Conservation (phyloP, 352 stramenopile species). For the Thalassiosira exigua region DNA sequence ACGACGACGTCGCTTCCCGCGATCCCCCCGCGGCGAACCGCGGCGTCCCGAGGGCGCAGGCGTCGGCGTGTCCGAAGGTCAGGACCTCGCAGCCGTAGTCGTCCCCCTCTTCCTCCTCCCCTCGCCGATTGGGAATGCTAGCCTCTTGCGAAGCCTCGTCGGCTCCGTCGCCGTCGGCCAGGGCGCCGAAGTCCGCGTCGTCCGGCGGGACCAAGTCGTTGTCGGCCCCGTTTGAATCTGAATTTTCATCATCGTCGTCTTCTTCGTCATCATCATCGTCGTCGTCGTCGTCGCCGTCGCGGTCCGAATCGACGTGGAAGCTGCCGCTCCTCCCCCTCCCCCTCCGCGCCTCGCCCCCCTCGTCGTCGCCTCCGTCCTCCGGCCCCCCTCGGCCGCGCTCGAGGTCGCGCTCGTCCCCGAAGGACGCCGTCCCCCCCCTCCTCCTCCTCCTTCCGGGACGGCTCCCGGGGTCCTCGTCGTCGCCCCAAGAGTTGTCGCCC, state of each 20-base stretch:
- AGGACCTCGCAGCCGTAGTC: slow-evolving; percentile 79
- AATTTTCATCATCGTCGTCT: slow-evolving; percentile 15
- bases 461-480: neutral
- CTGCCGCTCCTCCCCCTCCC: slow-evolving; percentile 37
- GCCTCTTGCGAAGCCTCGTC: slow-evolving; percentile 22
- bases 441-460: slow-evolving; percentile 16
- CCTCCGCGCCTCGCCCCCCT: neutral
- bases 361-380: neutral
- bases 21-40: slow-evolving; percentile 11
- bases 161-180: slow-evolving; percentile 24
- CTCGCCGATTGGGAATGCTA: neutral
- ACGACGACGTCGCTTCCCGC: slow-evolving; percentile 1
- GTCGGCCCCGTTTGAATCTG: slow-evolving; percentile 26
- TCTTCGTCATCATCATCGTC: slow-evolving; percentile 26
- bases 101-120: neutral
- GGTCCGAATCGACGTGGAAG: slow-evolving; percentile 40
- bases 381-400: slow-evolving; percentile 26
- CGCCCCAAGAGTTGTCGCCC: slow-evolving; percentile 13
- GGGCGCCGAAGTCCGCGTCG: slow-evolving; percentile 53
- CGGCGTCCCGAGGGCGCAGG: slow-evolving; percentile 73
- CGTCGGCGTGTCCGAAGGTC: slow-evolving; percentile 76
- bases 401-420: slow-evolving; percentile 49
- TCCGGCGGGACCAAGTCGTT: slow-evolving; percentile 43
- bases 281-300: slow-evolving; percentile 9
- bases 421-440: slow-evolving; percentile 48